These are phyloP conservation scores for Vitis rotundifolia DNA, from an alignment of 164 flowering plant species.

Conservation along the genomic window DNA sequence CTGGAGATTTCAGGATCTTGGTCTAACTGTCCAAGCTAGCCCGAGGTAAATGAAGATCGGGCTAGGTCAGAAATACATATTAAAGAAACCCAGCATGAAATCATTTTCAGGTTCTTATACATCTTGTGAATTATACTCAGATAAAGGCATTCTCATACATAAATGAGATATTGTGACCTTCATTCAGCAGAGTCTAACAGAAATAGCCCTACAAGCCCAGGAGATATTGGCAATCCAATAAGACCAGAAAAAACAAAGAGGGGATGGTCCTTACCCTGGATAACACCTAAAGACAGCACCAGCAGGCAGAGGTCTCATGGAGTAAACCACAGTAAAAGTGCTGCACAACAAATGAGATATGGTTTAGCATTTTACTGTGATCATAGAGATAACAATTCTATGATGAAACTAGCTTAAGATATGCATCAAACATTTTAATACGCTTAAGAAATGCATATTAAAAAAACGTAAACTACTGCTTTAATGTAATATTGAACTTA, in stretches of 20 bases:
- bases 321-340: slow-evolving; percentile 78
- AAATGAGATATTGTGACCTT: too few relatives aligned
- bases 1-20: not conserved
- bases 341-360: slow-evolving; percentile 43
- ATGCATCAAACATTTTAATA: not conserved
- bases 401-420: not conserved
- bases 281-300: slow-evolving; percentile 97
- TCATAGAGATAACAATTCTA: not conserved
- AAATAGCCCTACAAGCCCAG: too few relatives aligned
- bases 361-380: not conserved
- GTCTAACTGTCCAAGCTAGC: not conserved
- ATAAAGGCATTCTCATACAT: too few relatives aligned
- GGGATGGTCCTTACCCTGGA: slow-evolving; percentile 70
- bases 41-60: too few relatives aligned
- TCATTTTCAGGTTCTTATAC: too few relatives aligned
- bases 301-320: slow-evolving; percentile 82
- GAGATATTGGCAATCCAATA: too few relatives aligned
- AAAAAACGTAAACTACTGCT: not conserved
- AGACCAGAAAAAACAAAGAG: not conserved
- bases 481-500: not conserved
- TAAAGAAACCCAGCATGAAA: too few relatives aligned
- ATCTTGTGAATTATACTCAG: too few relatives aligned
- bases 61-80: too few relatives aligned
- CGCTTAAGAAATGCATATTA: too few relatives aligned
- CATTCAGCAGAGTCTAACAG: too few relatives aligned